Conservation (phyloP, 2,329 filamentous ascomycete genomes). For the Chrysoporthe puriensis region DNA sequence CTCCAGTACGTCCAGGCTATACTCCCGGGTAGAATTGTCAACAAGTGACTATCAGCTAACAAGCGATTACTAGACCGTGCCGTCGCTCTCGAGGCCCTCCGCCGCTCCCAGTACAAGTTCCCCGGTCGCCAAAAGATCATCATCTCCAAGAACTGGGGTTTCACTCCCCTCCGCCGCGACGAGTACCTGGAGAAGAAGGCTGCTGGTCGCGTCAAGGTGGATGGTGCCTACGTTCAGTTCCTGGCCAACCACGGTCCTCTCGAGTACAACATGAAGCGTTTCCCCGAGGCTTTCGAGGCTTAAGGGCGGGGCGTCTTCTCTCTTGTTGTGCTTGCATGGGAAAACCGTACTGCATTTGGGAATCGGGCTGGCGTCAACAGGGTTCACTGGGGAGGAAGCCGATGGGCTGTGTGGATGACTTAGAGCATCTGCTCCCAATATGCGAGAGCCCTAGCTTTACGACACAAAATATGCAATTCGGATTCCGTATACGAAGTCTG, state of each 20-base stretch:
- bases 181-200: conserved; percentile 97
- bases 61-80: conserved; percentile 69
- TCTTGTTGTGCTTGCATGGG: conserved; percentile 34
- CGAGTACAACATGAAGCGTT: conserved; percentile 85
- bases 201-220: conserved; percentile 90
- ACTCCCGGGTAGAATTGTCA: background rate
- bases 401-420: conserved; percentile 21
- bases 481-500: conserved; percentile 19
- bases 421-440: conserved; percentile 20
- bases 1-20: conserved; percentile 63
- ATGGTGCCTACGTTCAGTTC: conserved; percentile 99
- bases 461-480: conserved; percentile 27
- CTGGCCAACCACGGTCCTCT: conserved; percentile 89
- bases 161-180: conserved; percentile 96
- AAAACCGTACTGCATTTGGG: conserved; percentile 41
- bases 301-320: conserved; percentile 41
- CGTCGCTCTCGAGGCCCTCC: conserved; percentile 95
- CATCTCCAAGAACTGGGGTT: conserved; percentile 99
- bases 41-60: conserved; percentile 16
- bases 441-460: conserved; percentile 25
- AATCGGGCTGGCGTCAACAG: conserved; percentile 49
- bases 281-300: conserved; percentile 86
- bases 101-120: conserved; percentile 99
- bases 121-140: conserved; percentile 99
- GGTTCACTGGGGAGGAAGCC: conserved; percentile 27